phyloP scores from a whole-genome alignment of 1,139 yeast species.

The Pichia sp. region DNA sequence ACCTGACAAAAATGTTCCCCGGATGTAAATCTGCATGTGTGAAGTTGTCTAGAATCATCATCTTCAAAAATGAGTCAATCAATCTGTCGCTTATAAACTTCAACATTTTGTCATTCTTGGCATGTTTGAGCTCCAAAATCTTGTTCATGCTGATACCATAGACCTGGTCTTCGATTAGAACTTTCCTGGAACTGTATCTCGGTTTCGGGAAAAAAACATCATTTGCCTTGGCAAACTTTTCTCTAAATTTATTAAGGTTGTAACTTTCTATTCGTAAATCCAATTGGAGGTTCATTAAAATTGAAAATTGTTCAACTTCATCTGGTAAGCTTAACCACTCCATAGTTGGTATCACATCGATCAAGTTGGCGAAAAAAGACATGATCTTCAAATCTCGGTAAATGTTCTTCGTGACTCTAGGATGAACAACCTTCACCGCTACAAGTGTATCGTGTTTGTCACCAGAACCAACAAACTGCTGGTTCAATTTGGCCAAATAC shows the following conservation, averaged over 20 bases:
- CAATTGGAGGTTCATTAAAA: conserved; percentile 81
- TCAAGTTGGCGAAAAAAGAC: conserved; percentile 67
- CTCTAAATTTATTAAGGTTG: conserved; percentile 65
- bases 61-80: conserved; percentile 83
- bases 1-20: conserved; percentile 84
- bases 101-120: conserved; percentile 51
- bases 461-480: conserved; percentile 38
- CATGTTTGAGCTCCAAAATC: conserved; percentile 44
- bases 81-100: conserved; percentile 82
- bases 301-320: conserved; percentile 84
- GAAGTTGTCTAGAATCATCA: conserved; percentile 88
- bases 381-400: conserved; percentile 80
- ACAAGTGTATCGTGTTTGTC: conserved; percentile 49
- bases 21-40: conserved; percentile 97
- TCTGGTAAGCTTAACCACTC: conserved; percentile 96
- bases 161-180: conserved; percentile 81
- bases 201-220: conserved; percentile 84
- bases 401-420: conserved; percentile 67
- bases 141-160: conserved; percentile 79
- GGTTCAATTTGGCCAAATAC: conserved; percentile 65
- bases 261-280: conserved; percentile 87
- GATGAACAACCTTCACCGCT: conserved; percentile 91
- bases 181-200: conserved; percentile 62
- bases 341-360: conserved; percentile 83
- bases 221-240: conserved; percentile 52